Percentiles rank a stretch among this genome's conserved stretches.
Conservation (phyloP, 495 filamentous ascomycete species). For the Penicillium mononematosum region DNA sequence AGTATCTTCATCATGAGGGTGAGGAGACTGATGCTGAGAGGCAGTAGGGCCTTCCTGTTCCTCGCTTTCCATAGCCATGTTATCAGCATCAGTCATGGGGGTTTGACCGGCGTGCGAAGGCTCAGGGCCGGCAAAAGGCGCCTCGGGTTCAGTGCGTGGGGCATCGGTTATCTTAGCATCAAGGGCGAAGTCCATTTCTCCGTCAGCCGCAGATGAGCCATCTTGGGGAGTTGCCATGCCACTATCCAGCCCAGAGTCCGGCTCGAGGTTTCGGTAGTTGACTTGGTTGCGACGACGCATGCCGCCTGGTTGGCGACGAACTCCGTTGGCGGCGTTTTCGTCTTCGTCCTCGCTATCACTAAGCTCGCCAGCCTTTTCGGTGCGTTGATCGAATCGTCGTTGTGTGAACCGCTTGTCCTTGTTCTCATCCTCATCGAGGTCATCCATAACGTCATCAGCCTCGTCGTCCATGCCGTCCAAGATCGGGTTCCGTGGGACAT, state of each 20-base stretch:
- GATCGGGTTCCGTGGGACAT: constrained; percentile 75
- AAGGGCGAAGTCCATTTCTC: constrained; percentile 46
- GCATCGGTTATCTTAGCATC: constrained; percentile 54
- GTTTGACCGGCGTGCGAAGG: constrained; percentile 41
- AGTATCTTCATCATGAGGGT: constrained; percentile 60
- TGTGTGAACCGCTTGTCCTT: constrained; percentile 81
- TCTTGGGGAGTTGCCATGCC: constrained; percentile 55
- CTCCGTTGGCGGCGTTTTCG: constrained; percentile 68
- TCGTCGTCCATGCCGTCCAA: constrained; percentile 74
- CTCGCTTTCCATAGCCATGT: constrained; percentile 40
- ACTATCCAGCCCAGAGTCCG: constrained; percentile 66
- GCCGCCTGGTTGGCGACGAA: constrained; percentile 59
- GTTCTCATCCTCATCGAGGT: constrained; percentile 86
- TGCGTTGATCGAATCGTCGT: constrained; percentile 76
- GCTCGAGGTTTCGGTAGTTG: constrained; percentile 67
- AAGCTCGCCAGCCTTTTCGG: constrained; percentile 70
- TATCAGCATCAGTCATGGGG: constrained; percentile 35
- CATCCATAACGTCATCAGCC: constrained; percentile 82
- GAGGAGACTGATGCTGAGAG: constrained; percentile 45
- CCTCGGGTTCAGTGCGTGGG: constrained; percentile 40
- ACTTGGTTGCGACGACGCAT: constrained; percentile 64
- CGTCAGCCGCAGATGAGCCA: constrained; percentile 50
- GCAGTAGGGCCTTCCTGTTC: constrained; percentile 39
- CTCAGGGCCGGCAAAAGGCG: constrained; percentile 20
- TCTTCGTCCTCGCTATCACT: constrained; percentile 92